Conservation (phyloP, 2,329 filamentous ascomycete genomes). For the Claviceps digitariae region DNA sequence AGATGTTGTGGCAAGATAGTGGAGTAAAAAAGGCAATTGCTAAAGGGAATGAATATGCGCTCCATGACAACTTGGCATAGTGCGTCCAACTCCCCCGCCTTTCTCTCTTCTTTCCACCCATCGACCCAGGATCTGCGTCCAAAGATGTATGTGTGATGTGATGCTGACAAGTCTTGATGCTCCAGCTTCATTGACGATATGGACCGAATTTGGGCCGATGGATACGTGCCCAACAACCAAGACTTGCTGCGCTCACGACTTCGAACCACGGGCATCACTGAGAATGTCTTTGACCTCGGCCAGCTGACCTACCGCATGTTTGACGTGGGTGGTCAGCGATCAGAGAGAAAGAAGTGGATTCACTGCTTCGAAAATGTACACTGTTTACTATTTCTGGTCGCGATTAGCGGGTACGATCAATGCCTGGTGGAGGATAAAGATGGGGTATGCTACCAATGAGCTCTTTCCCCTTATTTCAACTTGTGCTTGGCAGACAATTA, state of each 20-base stretch:
- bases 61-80: conserved; percentile 94
- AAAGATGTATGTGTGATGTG: not conserved
- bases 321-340: conserved; percentile 89
- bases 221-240: conserved; percentile 83
- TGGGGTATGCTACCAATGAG: conserved; percentile 48
- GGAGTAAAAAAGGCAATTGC: conserved; percentile 79
- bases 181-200: conserved; percentile 69
- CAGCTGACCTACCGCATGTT: conserved; percentile 96
- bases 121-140: not conserved
- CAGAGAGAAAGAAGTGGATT: conserved; percentile 98
- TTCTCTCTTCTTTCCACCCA: not conserved
- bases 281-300: conserved; percentile 91
- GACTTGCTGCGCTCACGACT: conserved; percentile 92
- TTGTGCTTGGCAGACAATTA: not conserved
- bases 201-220: conserved; percentile 59
- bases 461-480: not conserved
- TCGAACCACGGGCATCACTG: conserved; percentile 94
- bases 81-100: conserved; percentile 32
- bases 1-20: conserved; percentile 66
- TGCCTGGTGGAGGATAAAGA: conserved; percentile 94
- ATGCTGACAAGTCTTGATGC: conserved; percentile 1
- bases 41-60: conserved; percentile 90
- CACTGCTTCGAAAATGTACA: conserved; percentile 96
- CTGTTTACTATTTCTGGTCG: conserved; percentile 82
- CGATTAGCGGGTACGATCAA: conserved; percentile 93